These are phyloP conservation scores for Tarenaya hassleriana DNA, from an alignment of 345 rosid genomes.

Conservation along the genomic window DNA sequence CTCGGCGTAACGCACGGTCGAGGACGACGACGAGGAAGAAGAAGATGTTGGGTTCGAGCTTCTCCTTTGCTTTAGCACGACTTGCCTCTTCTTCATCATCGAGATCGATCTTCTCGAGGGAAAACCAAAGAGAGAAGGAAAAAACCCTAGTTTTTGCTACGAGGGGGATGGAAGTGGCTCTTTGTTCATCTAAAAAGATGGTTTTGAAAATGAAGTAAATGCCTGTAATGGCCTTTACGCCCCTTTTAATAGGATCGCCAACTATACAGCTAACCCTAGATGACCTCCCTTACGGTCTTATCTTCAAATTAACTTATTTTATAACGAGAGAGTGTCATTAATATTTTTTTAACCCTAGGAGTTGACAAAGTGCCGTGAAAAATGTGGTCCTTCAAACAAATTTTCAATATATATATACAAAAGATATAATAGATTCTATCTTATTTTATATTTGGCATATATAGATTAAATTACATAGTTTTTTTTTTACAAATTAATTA, in stretches of 20 bases:
- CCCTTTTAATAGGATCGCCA: constrained; percentile 30
- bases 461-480: too few relatives aligned
- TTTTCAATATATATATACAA: constrained; percentile 10
- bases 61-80: constrained; percentile 36
- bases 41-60: constrained; percentile 27
- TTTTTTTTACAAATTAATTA: too few relatives aligned
- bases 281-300: not conserved
- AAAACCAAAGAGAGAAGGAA: too few relatives aligned
- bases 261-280: constrained; percentile 57
- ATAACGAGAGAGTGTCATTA: too few relatives aligned
- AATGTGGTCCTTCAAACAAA: too few relatives aligned
- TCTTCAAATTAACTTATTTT: too few relatives aligned
- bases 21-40: constrained; percentile 29
- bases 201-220: constrained; percentile 15
- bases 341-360: too few relatives aligned
- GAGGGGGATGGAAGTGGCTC: constrained; percentile 15
- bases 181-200: constrained; percentile 25
- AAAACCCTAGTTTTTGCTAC: constrained; percentile 29
- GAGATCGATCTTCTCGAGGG: constrained; percentile 8
- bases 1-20: constrained; percentile 44
- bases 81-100: constrained; percentile 51
- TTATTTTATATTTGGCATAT: too few relatives aligned
- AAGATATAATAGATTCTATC: too few relatives aligned
- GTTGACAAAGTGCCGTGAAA: too few relatives aligned
- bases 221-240: constrained; percentile 14